Percentiles rank a stretch among this genome's conserved stretches.
Evolutionary conservation across 345 rosid genomes (phyloP).

Genomic region (Clarkia xantiana): DNA sequence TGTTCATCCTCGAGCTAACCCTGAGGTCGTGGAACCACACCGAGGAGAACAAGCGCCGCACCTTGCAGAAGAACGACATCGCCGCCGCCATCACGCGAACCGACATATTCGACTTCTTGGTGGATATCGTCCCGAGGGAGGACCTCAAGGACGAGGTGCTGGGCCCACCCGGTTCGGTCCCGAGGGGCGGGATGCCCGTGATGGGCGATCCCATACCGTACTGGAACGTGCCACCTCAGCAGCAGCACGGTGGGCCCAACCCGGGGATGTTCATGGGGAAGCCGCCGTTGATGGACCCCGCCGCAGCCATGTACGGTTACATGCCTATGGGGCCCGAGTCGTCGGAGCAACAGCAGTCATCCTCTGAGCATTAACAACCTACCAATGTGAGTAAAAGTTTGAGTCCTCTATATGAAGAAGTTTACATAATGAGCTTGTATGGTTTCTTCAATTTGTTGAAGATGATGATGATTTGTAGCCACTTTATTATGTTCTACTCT

Average conservation of each 20-base stretch:
- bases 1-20: conserved; percentile 28
- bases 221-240: conserved; percentile 59
- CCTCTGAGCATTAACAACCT: conserved; percentile 34
- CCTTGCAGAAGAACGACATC: conserved; percentile 28
- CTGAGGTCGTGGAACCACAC: conserved; percentile 31
- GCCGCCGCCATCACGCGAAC: conserved; percentile 26
- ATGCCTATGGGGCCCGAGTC: conserved; percentile 60
- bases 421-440: no score
- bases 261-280: conserved; percentile 86
- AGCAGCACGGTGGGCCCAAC: conserved; percentile 34
- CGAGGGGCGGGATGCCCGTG: conserved; percentile 31
- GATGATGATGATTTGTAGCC: no score
- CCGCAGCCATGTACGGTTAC: conserved; percentile 29
- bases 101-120: conserved; percentile 26
- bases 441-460: no score
- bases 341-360: conserved; percentile 60
- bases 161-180: conserved; percentile 33
- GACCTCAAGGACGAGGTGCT: conserved; percentile 22
- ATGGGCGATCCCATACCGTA: conserved; percentile 49
- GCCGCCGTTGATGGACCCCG: conserved; percentile 59
- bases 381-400: background rate
- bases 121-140: conserved; percentile 28
- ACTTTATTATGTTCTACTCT: no score
- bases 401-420: no score
- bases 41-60: conserved; percentile 29